Conservation (phyloP, 1,284 basidiomycete species). For the Inonotus hispidus region DNA sequence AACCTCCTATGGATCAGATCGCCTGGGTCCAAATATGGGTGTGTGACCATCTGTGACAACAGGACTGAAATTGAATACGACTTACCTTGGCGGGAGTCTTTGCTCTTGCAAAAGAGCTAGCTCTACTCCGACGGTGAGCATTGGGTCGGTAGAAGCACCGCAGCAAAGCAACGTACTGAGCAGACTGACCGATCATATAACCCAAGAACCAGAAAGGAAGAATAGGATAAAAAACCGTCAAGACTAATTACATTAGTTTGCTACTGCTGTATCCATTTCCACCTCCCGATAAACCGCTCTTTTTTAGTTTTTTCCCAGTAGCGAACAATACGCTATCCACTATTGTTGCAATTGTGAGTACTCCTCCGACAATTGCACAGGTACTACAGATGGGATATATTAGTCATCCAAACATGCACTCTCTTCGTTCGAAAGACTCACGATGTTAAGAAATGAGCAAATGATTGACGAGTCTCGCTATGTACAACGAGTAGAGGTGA, state of each 20-base stretch:
- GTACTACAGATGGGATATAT: constrained; percentile 49
- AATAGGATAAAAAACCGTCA: not conserved
- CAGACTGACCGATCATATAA: not conserved
- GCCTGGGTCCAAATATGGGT: too few relatives aligned
- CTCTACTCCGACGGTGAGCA: too few relatives aligned
- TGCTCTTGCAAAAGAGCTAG: too few relatives aligned
- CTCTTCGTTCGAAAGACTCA: constrained; percentile 37
- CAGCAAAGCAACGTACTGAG: too few relatives aligned
- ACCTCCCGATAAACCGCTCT: constrained; percentile 34
- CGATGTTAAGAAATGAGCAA: constrained; percentile 97
- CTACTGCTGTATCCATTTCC: constrained; percentile 34
- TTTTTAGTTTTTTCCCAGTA: constrained; percentile 63
- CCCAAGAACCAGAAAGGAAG: not conserved
- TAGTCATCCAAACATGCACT: not conserved
- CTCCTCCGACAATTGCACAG: constrained; percentile 96
- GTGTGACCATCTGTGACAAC: too few relatives aligned
- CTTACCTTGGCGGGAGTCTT: too few relatives aligned
- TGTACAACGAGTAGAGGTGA: constrained; percentile 94
- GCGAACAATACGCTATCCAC: constrained; percentile 86
- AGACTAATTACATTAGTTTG: constrained; percentile 41
- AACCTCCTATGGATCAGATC: too few relatives aligned
- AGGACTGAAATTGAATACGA: too few relatives aligned
- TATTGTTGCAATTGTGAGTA: constrained; percentile 92
- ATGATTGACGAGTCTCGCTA: constrained; percentile 86
- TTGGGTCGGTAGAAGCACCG: too few relatives aligned